These are phyloP conservation scores for Tricladium varicosporioides DNA, from an alignment of 2,329 filamentous ascomycete genomes.

Conservation along the genomic window DNA sequence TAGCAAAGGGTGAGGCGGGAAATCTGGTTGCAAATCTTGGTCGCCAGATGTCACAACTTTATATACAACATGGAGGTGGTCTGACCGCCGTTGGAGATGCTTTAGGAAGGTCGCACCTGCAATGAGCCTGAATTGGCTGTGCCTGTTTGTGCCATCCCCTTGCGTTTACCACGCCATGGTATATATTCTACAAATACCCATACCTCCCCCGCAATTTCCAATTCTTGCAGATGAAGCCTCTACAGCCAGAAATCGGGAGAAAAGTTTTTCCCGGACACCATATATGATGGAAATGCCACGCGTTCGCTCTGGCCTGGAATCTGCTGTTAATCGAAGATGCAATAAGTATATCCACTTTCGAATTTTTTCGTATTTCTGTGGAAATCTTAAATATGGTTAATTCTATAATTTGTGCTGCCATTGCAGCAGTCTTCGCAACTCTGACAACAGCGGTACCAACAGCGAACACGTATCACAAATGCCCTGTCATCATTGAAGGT, in stretches of 20 bases:
- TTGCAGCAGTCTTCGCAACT: not conserved
- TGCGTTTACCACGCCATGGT: not conserved
- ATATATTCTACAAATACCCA: not conserved
- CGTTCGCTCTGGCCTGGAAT: not conserved
- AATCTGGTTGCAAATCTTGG: too few species aligned
- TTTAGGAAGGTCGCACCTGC: not conserved
- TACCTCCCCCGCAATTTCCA: not conserved
- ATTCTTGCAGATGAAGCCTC: not conserved
- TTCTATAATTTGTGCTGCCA: not conserved
- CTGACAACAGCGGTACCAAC: not conserved
- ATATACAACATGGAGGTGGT: too few species aligned
- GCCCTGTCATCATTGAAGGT: conserved; percentile 44
- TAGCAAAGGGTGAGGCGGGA: too few species aligned
- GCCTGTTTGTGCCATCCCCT: too few species aligned
- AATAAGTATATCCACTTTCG: not conserved
- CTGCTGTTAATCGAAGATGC: not conserved
- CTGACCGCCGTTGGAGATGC: too few species aligned
- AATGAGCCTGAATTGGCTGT: not conserved
- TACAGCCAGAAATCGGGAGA: not conserved
- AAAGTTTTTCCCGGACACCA: not conserved
- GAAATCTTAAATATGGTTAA: not conserved
- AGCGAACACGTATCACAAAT: conserved; percentile 16
- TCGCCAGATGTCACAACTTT: too few species aligned
- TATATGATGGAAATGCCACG: not conserved
- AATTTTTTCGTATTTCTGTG: not conserved